Base-by-base conservation (phyloP, 257 asterid species). In the Solanum ossicruentum region DNA sequence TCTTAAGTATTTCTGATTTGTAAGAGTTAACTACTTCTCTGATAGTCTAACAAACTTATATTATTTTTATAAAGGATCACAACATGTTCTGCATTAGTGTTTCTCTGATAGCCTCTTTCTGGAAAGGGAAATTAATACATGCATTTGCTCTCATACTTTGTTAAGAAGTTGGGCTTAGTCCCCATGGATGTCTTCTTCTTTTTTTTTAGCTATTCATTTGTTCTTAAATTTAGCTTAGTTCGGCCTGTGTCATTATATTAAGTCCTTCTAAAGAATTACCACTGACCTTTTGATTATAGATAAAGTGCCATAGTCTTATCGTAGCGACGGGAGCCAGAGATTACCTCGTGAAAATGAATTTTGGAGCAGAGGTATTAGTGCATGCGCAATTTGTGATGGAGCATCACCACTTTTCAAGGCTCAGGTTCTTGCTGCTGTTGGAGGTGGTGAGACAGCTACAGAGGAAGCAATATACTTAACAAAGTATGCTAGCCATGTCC, bases 351-450 rank as follows among this genome's bases (percentile, higher is more conserved):
- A 96, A 91, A 97, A 93, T 20, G 99, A 96, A 87, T 96, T 96
- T 84, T 96, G 99, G 99, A 95, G 99, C 83, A 92, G 99, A 89
- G 99, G 99, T 86, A 95, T 96, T 84, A 96, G 98, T 89, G 99
- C 99, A 15, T 96, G 99, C 84, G 97, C 99, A 81, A 96, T 96
- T 61, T 96, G 99, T 90, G 99, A 96, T 87, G 99, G 99, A 84
- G 98, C 99, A 75, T 96, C 99, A 1, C 99, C 98, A n/a, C 88
- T 95, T 83, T 96, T 93, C 83, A 96, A 96, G 86, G 88, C 98
- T 45, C 98, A 95, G 90, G 95, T 95, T 85, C 98, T 96, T 80
- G 99, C 97, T 85, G 98, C 95, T 80, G 99, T 96, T 86, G 99
- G 99, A 65, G 99, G 99, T 39, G 99, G 99, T 81, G 99, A 96